Evolutionary conservation across 495 filamentous ascomycete species (phyloP).

Genomic region (Eremomyces bilateralis): DNA sequence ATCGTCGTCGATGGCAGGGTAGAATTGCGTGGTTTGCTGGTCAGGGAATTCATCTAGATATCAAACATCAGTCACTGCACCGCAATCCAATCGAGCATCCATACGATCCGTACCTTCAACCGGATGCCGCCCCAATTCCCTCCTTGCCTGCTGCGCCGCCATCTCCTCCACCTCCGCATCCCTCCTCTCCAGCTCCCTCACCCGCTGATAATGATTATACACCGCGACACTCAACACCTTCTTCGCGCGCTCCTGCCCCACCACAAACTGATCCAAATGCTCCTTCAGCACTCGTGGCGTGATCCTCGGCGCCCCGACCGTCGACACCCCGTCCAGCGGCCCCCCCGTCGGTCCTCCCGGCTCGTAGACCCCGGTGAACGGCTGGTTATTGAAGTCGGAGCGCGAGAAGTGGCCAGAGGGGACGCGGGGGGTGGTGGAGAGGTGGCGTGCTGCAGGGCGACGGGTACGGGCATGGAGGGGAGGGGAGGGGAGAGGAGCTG

Average conservation of each 20-base stretch:
- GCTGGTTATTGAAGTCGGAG: constrained; percentile 40
- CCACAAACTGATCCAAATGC: constrained; percentile 86
- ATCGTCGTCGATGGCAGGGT: no score
- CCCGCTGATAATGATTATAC: constrained; percentile 90
- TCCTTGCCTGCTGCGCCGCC: constrained; percentile 25
- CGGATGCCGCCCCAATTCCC: constrained; percentile 24
- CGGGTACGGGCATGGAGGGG: constrained; percentile 1
- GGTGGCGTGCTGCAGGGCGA: not conserved
- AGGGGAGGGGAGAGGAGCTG: constrained; percentile 4
- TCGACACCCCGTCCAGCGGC: constrained; percentile 13
- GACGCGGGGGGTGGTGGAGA: constrained; percentile 8
- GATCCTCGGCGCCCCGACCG: constrained; percentile 21
- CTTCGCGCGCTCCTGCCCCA: constrained; percentile 92
- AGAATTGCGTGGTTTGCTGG: constrained; percentile 44
- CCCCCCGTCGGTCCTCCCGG: constrained; percentile 29
- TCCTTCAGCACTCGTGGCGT: constrained; percentile 72
- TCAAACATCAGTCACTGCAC: no score
- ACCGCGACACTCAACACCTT: constrained; percentile 80
- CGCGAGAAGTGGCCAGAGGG: constrained; percentile 30
- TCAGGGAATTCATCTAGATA: constrained; percentile 60
- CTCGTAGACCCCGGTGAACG: constrained; percentile 60
- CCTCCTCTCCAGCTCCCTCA: constrained; percentile 51
- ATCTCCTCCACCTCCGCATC: constrained; percentile 59
- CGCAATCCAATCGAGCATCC: not conserved
- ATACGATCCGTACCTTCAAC: constrained; percentile 28